These are phyloP conservation scores for Scedosporium apiospermum DNA, from an alignment of 2,329 filamentous ascomycete species.

Conservation along the genomic window DNA sequence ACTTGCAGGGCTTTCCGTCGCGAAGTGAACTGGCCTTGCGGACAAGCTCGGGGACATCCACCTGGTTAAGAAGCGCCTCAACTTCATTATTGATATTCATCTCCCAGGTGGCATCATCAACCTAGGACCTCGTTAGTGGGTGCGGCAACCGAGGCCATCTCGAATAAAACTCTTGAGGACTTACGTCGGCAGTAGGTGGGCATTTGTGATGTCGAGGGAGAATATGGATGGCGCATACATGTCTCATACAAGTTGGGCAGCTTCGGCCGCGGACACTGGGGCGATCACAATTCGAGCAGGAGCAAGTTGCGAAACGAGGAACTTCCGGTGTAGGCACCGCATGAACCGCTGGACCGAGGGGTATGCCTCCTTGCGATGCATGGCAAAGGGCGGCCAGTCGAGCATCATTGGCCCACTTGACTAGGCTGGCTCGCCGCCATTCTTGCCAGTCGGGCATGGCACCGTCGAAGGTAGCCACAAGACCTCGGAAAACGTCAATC, in stretches of 20 bases:
- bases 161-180: neutral
- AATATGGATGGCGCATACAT: neutral
- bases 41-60: neutral
- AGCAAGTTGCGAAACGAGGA: neutral
- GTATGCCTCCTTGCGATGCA: slow-evolving; percentile 8
- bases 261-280: neutral
- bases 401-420: slow-evolving; percentile 7
- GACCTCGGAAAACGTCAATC: slow-evolving; percentile 9
- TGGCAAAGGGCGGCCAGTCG: neutral
- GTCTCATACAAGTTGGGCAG: neutral
- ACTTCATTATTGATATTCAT: neutral
- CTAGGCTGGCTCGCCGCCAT: slow-evolving; percentile 6
- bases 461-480: slow-evolving; percentile 11
- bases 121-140: neutral
- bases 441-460: slow-evolving; percentile 8
- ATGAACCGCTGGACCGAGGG: neutral
- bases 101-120: neutral
- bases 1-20: slow-evolving; percentile 8
- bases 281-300: neutral
- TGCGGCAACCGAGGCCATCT: neutral
- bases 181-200: neutral
- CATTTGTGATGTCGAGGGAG: neutral
- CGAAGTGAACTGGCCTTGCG: neutral
- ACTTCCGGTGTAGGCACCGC: neutral
- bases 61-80: neutral